A percentile compares a stretch with the other conserved stretches of the same genome.
phyloP scores from a whole-genome alignment of 202 grass and related monocot genomes.

The Panicum virgatum region DNA sequence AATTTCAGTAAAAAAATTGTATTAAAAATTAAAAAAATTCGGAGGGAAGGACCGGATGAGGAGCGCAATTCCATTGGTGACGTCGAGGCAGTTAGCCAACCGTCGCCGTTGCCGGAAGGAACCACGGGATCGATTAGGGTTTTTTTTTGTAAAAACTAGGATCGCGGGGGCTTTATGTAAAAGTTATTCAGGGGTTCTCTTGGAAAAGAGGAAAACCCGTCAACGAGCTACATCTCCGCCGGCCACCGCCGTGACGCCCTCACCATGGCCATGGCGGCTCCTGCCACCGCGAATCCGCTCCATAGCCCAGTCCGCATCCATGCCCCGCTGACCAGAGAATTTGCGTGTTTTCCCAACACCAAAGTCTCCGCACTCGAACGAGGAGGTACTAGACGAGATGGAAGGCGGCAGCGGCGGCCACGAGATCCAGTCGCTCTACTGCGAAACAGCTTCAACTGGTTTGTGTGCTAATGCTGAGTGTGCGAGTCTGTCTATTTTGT shows the following conservation, averaged over 20 bases:
- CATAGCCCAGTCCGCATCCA: background rate
- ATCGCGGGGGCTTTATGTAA: too few species aligned
- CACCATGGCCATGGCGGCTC: too few species aligned
- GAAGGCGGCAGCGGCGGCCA: background rate
- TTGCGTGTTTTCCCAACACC: background rate
- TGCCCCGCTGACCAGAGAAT: background rate
- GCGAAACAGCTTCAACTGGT: background rate
- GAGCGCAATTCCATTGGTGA: background rate
- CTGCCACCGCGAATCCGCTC: background rate
- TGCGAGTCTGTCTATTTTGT: background rate
- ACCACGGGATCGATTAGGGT: too few species aligned
- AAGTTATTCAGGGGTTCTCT: too few species aligned
- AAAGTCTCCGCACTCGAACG: too few species aligned
- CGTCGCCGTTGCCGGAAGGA: background rate
- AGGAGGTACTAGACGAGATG: background rate
- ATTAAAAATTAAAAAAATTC: too few species aligned
- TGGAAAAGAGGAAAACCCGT: too few species aligned
- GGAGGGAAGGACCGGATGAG: background rate
- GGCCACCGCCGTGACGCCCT: too few species aligned
- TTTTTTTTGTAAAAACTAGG: too few species aligned
- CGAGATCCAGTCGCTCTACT: background rate
- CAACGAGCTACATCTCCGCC: background rate
- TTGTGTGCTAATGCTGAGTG: background rate
- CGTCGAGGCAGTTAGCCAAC: background rate
- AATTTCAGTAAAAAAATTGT: too few species aligned